These are phyloP conservation scores for Fraxinus velutina DNA, from an alignment of 305 asterid species.

Conservation along the genomic window DNA sequence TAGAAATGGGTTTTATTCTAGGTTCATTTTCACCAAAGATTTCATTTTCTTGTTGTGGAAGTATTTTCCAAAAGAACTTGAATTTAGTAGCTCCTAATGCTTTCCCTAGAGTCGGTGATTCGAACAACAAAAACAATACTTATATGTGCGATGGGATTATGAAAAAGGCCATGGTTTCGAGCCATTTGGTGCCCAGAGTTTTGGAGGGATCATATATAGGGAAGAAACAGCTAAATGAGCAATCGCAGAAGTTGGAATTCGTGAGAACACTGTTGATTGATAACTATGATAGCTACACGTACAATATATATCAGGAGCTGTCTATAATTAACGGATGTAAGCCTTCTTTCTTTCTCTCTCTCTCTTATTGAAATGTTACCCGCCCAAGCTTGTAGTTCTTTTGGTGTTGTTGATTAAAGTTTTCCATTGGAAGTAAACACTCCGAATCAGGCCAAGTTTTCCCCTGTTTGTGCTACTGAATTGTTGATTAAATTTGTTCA, in stretches of 20 bases:
- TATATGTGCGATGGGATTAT: slow-evolving; percentile 26
- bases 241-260: slow-evolving; percentile 45
- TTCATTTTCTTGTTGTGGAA: slow-evolving; percentile 45
- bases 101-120: slow-evolving; percentile 35
- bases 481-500: neutral
- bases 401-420: neutral
- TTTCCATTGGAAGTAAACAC: neutral
- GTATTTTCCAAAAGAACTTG: slow-evolving; percentile 29
- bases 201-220: slow-evolving; percentile 52
- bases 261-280: slow-evolving; percentile 81
- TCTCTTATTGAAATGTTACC: neutral
- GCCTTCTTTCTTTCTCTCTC: slow-evolving; percentile 28
- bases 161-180: slow-evolving; percentile 44
- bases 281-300: slow-evolving; percentile 93
- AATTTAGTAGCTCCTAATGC: slow-evolving; percentile 38
- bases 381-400: neutral
- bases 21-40: slow-evolving; percentile 53
- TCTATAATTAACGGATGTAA: slow-evolving; percentile 82
- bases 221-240: slow-evolving; percentile 44
- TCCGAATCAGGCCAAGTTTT: neutral
- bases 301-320: slow-evolving; percentile 88
- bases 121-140: slow-evolving; percentile 31
- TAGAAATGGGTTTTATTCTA: slow-evolving; percentile 45
- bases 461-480: neutral
- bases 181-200: slow-evolving; percentile 58